phyloP scores from a whole-genome alignment of 352 stramenopile species.

The Pythium pyrilobum region DNA sequence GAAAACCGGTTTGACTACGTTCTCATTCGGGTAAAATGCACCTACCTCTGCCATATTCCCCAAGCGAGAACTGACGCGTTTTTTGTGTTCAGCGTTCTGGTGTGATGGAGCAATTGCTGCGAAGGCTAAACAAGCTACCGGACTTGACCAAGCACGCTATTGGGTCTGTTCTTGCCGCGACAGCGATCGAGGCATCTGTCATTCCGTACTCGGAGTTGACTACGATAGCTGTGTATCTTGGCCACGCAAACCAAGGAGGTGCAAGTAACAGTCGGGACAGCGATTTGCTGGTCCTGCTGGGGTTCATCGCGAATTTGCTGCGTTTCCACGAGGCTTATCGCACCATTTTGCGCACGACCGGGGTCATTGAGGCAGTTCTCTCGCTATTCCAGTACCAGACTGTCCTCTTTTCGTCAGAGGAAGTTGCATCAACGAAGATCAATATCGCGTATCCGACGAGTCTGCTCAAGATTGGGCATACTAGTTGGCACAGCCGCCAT shows the following conservation, averaged over 20 bases:
- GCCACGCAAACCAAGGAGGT: slow-evolving; percentile 17
- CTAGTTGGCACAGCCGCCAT: slow-evolving; percentile 12
- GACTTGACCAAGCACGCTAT: slow-evolving; percentile 47
- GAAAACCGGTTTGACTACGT: slow-evolving; percentile 45
- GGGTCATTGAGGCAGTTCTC: slow-evolving; percentile 33
- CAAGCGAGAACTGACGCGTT: no score
- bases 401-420: slow-evolving; percentile 19
- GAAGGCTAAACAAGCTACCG: slow-evolving; percentile 34
- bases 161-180: slow-evolving; percentile 46
- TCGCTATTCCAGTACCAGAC: slow-evolving; percentile 40
- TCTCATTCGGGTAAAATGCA: slow-evolving; percentile 45
- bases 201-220: slow-evolving; percentile 45
- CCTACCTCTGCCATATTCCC: no score
- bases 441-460: slow-evolving; percentile 48
- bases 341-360: slow-evolving; percentile 29
- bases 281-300: slow-evolving; percentile 29
- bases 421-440: slow-evolving; percentile 30
- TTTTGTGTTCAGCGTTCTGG: slow-evolving; percentile 28
- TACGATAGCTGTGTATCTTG: slow-evolving; percentile 29
- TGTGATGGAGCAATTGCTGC: slow-evolving; percentile 32
- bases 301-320: slow-evolving; percentile 19
- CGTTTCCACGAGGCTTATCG: slow-evolving; percentile 43
- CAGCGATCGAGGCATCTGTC: slow-evolving; percentile 52
- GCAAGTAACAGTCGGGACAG: neutral
- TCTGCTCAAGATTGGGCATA: slow-evolving; percentile 22